Evolutionary conservation across 2,329 filamentous ascomycete species (phyloP).

Genomic region (Stemphylium lycopersici): DNA sequence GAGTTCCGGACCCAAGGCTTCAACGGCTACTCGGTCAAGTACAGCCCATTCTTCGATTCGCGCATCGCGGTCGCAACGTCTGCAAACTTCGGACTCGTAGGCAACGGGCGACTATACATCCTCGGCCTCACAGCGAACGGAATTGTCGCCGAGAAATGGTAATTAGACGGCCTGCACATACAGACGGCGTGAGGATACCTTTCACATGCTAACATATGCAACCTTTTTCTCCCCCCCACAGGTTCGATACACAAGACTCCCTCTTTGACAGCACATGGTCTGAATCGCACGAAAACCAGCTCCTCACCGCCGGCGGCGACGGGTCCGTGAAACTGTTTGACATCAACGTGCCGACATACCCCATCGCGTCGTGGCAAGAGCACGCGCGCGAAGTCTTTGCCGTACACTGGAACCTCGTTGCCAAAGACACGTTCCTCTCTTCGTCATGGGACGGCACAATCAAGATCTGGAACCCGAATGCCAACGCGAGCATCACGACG

Average conservation of each 20-base stretch:
- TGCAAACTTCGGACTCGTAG: conserved; percentile 96
- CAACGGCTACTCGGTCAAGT: conserved; percentile 97
- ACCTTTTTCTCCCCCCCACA: conserved; percentile 47
- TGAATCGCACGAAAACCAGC: conserved; percentile 93
- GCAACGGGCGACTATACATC: conserved; percentile 89
- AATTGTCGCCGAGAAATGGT: conserved; percentile 84
- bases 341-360: conserved; percentile 78
- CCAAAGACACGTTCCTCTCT: conserved; percentile 88
- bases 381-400: conserved; percentile 93
- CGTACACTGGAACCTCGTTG: conserved; percentile 88
- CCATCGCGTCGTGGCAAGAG: conserved; percentile 89
- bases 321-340: conserved; percentile 96
- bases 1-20: conserved; percentile 92
- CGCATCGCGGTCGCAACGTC: conserved; percentile 87
- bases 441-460: conserved; percentile 96
- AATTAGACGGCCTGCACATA: conserved; percentile 16
- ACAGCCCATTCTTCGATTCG: conserved; percentile 97
- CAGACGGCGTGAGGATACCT: not conserved
- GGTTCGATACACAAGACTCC: conserved; percentile 96
- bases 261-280: conserved; percentile 96
- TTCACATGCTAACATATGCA: conserved; percentile 15
- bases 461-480: conserved; percentile 90
- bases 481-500: conserved; percentile 76
- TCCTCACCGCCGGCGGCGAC: conserved; percentile 87
- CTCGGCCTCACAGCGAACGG: conserved; percentile 83